Conservation (phyloP, 2,329 filamentous ascomycete genomes). For the Xenoacremonium recifei region DNA sequence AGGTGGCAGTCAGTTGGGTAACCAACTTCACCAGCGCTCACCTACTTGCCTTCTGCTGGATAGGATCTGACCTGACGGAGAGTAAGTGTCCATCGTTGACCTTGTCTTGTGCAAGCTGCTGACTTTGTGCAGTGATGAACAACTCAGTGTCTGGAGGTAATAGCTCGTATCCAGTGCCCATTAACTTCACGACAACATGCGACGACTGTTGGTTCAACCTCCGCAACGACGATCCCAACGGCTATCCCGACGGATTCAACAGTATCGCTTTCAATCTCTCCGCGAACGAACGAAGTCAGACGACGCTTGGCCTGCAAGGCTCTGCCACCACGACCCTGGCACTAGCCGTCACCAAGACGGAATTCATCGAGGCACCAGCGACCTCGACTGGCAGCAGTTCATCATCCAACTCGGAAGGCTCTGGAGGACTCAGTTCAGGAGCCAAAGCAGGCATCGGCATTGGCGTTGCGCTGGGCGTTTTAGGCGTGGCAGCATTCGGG, state of each 20-base stretch:
- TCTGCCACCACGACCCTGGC: neutral
- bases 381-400: neutral
- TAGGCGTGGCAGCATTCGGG: neutral
- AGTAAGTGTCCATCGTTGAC: conserved; percentile 5
- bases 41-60: conserved; percentile 13
- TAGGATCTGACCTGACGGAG: conserved; percentile 1
- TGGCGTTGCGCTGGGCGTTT: neutral
- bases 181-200: conserved; percentile 3
- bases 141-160: conserved; percentile 2
- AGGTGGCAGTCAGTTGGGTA: conserved; percentile 11
- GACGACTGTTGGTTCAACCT: conserved; percentile 9
- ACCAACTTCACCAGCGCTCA: conserved; percentile 3
- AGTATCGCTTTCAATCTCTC: neutral
- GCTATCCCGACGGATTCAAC: neutral
- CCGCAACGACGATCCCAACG: neutral
- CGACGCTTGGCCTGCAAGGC: neutral
- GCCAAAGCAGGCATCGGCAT: conserved; percentile 2
- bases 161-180: conserved; percentile 7
- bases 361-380: neutral
- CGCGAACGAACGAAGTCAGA: neutral
- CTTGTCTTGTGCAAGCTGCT: neutral
- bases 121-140: neutral
- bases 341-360: neutral
- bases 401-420: neutral
- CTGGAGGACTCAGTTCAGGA: neutral